Evolutionary conservation across 805 yeast genomes (phyloP), one percentile per base, ranked within the genome.

Genomic region (Zygosaccharomyces pseudorouxii): DNA sequence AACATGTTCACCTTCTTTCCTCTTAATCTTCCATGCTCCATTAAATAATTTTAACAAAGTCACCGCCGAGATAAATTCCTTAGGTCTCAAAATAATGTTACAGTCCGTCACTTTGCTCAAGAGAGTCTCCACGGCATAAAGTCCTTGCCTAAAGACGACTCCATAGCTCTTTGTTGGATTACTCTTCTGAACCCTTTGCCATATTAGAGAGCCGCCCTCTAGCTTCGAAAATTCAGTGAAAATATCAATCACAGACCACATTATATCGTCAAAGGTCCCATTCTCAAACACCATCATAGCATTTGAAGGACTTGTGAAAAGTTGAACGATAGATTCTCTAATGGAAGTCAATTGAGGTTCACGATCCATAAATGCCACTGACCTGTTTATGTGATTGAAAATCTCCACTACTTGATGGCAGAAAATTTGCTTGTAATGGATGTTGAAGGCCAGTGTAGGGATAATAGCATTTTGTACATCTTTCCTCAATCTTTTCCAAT

Each of bases 251-350:
- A 76, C 63, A 0, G 84, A 77, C 53, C 75, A 73, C 18, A 83
- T 56, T 1, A 82, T 65, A 42, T 72, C 70, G 4, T 71, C 63
- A 7, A 80, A 65, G 12, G 65, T 57, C 3, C 72, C 73, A 12
- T 68, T 56, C 8, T 51, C 54, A 18, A 80, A 65, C 14, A 81
- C 67, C 36, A 57, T 63, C 1, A 78, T 77, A 0, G 95, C 82
- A 54, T 85, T 83, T 0, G 89, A 78, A 0, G 97, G 97, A 46
- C 95, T 84, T 0, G 97, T 90, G 65, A 89, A 89, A 19, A 93
- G 69, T 67, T 93, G 99, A 0, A 92, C 82, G 0, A 95, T 81
- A 18, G 92, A 69, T 33, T 83, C 79, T 33, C 82, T 76, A 71
- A 90, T 74, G 3, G 86, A 75, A 10, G 92, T 87, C 47, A 79